Percentiles rank a stretch among this genome's conserved stretches.
phyloP scores from a whole-genome alignment of 306 rosid species.

The Begonia peltatifolia region DNA sequence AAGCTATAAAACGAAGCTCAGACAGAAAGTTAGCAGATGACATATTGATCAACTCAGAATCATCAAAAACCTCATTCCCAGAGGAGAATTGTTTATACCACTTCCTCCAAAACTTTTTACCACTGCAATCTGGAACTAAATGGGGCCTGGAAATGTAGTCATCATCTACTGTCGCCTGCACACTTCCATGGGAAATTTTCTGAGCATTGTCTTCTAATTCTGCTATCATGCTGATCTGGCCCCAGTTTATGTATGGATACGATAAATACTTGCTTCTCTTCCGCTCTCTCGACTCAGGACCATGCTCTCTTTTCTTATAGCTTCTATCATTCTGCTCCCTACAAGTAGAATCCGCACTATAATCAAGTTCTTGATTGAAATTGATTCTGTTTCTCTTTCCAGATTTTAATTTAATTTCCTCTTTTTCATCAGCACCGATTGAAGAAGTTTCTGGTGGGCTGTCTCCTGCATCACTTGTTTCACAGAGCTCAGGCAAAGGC shows the following conservation, averaged over 20 bases:
- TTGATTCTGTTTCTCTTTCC: constrained; percentile 15
- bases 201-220: constrained; percentile 3
- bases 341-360: constrained; percentile 4
- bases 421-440: constrained; percentile 2
- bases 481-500: constrained; percentile 27
- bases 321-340: constrained; percentile 5
- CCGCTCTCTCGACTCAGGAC: constrained; percentile 47
- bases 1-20: constrained; percentile 44
- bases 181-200: constrained; percentile 1
- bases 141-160: constrained; percentile 1
- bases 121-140: constrained; percentile 17
- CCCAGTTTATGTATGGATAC: constrained; percentile 52
- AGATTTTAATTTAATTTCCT: constrained; percentile 4
- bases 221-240: constrained; percentile 14
- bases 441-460: constrained; percentile 11
- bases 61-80: constrained; percentile 13
- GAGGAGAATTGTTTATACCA: constrained; percentile 40
- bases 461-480: constrained; percentile 14
- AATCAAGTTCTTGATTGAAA: constrained; percentile 7
- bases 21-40: constrained; percentile 37
- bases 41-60: constrained; percentile 20
- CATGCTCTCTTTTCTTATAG: constrained; percentile 16
- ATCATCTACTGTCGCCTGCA: not conserved
- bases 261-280: constrained; percentile 76
- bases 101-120: constrained; percentile 41